A percentile compares a stretch with the other conserved stretches of the same genome.
Evolutionary conservation across 2,329 filamentous ascomycete species (phyloP).

Genomic region (Pyricularia sp.): DNA sequence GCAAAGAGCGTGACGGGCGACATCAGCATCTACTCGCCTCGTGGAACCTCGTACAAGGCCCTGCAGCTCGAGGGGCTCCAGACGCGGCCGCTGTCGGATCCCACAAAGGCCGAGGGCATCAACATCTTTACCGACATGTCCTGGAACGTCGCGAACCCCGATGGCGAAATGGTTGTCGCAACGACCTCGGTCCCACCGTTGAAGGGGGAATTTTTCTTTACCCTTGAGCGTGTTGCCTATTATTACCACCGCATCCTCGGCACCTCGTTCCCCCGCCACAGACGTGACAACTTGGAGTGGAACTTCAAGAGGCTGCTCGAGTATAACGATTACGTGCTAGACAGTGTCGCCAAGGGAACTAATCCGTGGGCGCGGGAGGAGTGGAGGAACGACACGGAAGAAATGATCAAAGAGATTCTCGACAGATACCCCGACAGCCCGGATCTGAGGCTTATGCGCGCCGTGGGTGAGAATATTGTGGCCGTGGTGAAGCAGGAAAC

Average conservation of each 20-base stretch:
- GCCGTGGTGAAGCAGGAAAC: slow-evolving; percentile 7
- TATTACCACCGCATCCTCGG: background rate
- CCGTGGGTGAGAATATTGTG: slow-evolving; percentile 8
- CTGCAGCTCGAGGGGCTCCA: background rate
- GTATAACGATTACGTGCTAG: background rate
- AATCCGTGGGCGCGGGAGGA: background rate
- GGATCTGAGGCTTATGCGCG: slow-evolving; percentile 9
- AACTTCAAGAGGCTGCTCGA: background rate
- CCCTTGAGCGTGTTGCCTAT: background rate
- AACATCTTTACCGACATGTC: background rate
- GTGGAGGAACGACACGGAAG: background rate
- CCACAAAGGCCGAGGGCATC: background rate
- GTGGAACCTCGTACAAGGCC: background rate
- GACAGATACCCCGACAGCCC: background rate
- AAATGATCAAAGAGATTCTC: background rate
- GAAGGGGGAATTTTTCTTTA: background rate
- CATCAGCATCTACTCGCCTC: background rate
- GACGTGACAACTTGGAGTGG: background rate
- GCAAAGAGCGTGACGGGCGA: background rate
- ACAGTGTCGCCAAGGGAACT: background rate
- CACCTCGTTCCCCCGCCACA: background rate
- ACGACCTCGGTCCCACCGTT: background rate
- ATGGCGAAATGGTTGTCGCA: background rate
- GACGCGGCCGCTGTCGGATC: background rate
- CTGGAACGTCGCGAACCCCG: background rate